Conservation (phyloP, 345 rosid genomes). For the Rhodomyrtus tomentosa region DNA sequence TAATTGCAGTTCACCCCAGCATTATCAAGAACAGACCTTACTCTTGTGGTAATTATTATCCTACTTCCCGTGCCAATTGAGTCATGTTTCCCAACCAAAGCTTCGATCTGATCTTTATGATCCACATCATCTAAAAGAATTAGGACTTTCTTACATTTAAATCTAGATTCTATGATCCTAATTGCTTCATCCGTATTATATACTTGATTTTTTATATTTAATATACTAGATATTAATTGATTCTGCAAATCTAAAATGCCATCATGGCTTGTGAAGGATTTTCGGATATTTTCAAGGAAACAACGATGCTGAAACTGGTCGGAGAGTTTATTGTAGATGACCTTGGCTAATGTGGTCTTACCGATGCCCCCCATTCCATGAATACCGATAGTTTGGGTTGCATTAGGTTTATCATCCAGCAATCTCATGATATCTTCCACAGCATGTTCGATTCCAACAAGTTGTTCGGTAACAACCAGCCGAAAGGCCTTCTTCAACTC, state of each 20-base stretch:
- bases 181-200: neutral
- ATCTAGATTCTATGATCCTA: neutral
- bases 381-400: neutral
- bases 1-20: neutral
- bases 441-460: neutral
- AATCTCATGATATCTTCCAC: neutral
- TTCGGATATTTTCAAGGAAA: neutral
- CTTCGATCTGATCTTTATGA: neutral
- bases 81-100: neutral
- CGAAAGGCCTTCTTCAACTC: neutral
- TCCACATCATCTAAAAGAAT: constrained; percentile 2
- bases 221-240: neutral
- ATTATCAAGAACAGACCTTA: neutral
- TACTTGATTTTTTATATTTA: neutral
- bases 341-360: neutral
- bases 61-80: neutral
- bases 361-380: neutral
- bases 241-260: neutral
- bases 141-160: neutral
- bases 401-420: neutral
- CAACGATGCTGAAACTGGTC: neutral
- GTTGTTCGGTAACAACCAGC: neutral
- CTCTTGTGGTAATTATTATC: neutral
- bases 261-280: neutral
- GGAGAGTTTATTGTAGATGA: neutral